These are phyloP conservation scores for Verticillium zaregamsianum DNA, from an alignment of 2,329 filamentous ascomycete species.

Conservation along the genomic window DNA sequence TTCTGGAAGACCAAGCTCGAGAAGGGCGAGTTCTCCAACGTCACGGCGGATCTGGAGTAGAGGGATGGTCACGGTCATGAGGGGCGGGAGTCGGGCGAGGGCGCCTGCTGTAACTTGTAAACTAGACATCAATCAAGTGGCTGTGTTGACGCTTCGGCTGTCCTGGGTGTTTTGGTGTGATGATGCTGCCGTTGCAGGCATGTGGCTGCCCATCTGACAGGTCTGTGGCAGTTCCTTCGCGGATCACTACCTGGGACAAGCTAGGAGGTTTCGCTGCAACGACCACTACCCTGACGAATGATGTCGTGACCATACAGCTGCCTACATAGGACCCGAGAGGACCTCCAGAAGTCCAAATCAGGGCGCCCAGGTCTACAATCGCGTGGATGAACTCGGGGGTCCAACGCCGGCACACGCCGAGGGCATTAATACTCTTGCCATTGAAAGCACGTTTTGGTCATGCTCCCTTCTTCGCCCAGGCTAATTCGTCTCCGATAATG, in stretches of 20 bases:
- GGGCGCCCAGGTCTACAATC: neutral
- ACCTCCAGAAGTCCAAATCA: neutral
- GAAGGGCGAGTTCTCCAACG: constrained; percentile 97
- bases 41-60: constrained; percentile 71
- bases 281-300: neutral
- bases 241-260: neutral
- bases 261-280: neutral
- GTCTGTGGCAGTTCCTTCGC: neutral
- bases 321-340: neutral
- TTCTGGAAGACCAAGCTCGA: constrained; percentile 99
- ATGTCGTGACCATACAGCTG: neutral
- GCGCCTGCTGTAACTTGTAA: constrained; percentile 13
- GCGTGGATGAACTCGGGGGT: neutral
- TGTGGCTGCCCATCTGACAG: neutral
- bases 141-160: neutral
- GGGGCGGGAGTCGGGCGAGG: neutral
- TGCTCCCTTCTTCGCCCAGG: no score
- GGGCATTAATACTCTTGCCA: neutral
- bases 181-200: neutral
- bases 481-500: no score
- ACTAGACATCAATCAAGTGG: constrained; percentile 5
- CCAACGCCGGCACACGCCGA: neutral
- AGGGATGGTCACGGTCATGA: constrained; percentile 4
- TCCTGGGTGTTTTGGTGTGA: neutral
- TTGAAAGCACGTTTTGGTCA: neutral